A percentile compares a stretch with the other conserved stretches of the same genome.
Conservation (phyloP, 176 grass and related monocot species). For the Tillandsia fasciculata region DNA sequence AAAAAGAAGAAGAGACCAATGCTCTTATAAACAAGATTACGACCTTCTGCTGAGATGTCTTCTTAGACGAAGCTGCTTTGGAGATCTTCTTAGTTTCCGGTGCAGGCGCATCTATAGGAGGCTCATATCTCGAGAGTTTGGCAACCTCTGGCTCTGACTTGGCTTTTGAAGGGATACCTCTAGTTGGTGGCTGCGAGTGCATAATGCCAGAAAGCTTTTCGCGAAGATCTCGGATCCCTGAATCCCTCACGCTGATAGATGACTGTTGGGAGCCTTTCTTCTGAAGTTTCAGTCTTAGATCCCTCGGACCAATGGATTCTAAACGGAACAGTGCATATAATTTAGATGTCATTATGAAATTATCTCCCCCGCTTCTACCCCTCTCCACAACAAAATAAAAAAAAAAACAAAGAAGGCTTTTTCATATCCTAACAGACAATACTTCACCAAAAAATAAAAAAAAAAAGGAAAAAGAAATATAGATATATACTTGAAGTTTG, state of each 20-base stretch:
- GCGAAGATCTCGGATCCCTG: conserved; percentile 56
- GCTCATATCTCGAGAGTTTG: conserved; percentile 48
- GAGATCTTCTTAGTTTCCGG: conserved; percentile 44
- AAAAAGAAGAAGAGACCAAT: background rate
- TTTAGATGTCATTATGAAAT: conserved; percentile 17
- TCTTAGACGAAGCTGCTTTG: conserved; percentile 55
- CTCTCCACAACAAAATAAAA: background rate
- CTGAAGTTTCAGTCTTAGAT: conserved; percentile 89
- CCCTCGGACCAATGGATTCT: conserved; percentile 62
- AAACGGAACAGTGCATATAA: conserved; percentile 30
- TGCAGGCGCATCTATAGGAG: conserved; percentile 28
- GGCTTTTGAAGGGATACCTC: conserved; percentile 26
- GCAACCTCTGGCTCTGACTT: conserved; percentile 48
- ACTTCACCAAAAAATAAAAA: conserved; percentile 6
- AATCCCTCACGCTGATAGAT: conserved; percentile 27
- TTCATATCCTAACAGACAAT: conserved; percentile 11
- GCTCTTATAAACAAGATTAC: background rate
- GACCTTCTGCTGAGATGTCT: conserved; percentile 61
- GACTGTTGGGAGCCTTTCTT: conserved; percentile 38
- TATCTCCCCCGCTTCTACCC: background rate
- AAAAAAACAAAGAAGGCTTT: background rate
- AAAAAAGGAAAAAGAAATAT: no score
- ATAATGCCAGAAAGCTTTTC: conserved; percentile 79
- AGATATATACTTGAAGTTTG: conserved; percentile 50
- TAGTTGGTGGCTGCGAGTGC: conserved; percentile 43